Conservation (phyloP, 805 yeast species). For the Candida fluviatilis region DNA sequence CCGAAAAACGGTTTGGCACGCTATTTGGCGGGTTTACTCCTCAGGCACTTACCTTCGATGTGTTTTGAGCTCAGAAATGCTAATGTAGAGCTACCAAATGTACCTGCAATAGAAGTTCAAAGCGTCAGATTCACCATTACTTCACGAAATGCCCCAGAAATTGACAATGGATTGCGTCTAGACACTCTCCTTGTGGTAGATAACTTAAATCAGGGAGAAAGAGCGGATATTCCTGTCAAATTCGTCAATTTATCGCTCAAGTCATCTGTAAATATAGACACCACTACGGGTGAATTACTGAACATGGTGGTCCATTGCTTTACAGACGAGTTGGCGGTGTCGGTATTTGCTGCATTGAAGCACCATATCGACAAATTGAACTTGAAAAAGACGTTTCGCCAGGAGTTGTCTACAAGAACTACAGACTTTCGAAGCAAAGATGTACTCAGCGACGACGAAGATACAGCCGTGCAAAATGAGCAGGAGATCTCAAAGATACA, state of each 20-base stretch:
- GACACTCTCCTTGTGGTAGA: not conserved
- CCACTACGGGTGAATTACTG: slow-evolving; percentile 6
- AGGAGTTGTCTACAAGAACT: not conserved
- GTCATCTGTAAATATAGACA: slow-evolving; percentile 7
- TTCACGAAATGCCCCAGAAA: not conserved
- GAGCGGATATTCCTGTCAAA: too few species aligned
- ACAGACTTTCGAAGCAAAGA: too few species aligned
- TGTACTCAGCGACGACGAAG: too few species aligned
- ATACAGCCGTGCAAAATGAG: too few species aligned
- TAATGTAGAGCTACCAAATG: not conserved
- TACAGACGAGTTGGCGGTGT: slow-evolving; percentile 1
- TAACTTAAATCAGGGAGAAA: not conserved
- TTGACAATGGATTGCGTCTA: not conserved
- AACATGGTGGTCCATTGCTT: slow-evolving; percentile 1
- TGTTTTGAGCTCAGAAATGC: not conserved
- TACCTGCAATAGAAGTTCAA: not conserved
- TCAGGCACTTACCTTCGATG: not conserved
- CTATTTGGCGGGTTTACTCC: not conserved
- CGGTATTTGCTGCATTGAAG: not conserved
- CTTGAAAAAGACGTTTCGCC: not conserved
- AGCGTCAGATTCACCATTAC: not conserved
- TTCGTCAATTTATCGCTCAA: slow-evolving; percentile 1
- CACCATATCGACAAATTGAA: not conserved
- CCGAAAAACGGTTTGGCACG: slow-evolving; percentile 15
- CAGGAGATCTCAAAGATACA: too few species aligned